A percentile compares a stretch with the other conserved stretches of the same genome.
Evolutionary conservation across 148 eudicot genomes (phyloP).

Genomic region (Fallopia convolvulus): DNA sequence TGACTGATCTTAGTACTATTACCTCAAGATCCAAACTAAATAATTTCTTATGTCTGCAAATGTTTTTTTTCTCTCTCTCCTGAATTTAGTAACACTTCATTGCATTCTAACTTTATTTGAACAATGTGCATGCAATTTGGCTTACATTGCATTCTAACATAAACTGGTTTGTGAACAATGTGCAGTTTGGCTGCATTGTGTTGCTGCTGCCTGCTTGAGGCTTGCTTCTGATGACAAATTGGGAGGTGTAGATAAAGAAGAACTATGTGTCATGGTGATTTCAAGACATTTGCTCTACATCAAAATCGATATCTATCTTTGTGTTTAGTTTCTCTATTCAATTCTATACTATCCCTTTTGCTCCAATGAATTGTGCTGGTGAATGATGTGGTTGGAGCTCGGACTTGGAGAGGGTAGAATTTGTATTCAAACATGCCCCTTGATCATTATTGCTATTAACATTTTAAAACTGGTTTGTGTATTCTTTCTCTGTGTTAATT

Average conservation of each 20-base stretch:
- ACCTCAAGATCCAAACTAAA: too few species aligned
- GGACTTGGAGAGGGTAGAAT: background rate
- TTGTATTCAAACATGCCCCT: background rate
- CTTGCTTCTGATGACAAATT: background rate
- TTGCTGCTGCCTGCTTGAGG: conserved; percentile 12
- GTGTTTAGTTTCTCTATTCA: background rate
- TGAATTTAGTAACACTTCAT: too few species aligned
- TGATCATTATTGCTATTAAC: background rate
- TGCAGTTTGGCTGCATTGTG: conserved; percentile 11
- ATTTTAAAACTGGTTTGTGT: background rate
- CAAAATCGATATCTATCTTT: background rate
- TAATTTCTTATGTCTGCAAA: background rate
- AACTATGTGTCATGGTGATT: background rate
- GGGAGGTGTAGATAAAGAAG: conserved; percentile 3
- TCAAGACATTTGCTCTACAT: background rate
- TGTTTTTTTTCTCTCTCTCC: background rate
- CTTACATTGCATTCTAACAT: background rate
- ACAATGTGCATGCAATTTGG: background rate
- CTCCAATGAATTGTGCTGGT: background rate
- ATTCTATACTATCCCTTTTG: background rate
- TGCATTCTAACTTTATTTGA: too few species aligned
- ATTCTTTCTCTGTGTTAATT: background rate
- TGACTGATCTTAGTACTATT: too few species aligned
- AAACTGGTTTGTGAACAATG: background rate
- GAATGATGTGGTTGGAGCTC: background rate